Base-by-base conservation (phyloP, 441 rosid genomes). In the Brassica balearica region DNA sequence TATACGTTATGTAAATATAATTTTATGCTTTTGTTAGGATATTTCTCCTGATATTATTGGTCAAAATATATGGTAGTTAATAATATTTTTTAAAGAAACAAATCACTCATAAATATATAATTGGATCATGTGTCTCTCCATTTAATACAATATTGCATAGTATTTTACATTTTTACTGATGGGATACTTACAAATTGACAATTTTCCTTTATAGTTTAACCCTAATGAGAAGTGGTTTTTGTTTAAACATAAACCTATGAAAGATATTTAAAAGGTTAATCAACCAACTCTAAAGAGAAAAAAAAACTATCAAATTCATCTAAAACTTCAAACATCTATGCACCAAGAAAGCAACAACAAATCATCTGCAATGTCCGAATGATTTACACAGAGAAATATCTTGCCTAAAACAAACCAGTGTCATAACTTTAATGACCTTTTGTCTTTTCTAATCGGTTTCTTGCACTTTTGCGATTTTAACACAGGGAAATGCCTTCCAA, bases 351-450 rank as follows among this genome's bases (percentile, higher is more conserved):
- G 22, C 5, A 69, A 61, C 23, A 69, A 69, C 69, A 61, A 22
- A 46, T 68, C 46, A 58, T 55, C 55, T 48, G 55, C 55, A 12
- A n/a, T 51, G 71, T 43, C 53, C 2, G 27, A 72, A 29, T 62
- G 19, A 72, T 72, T n/a, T 77, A 59, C 17, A 64, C 0, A 23
- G 0, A 55, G 10, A 15, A 14, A 48, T 53, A 25, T 23, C 20
- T 38, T 65, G 53, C 62, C 81, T 65, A 12, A 71, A 69, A 77
- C 61, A 65, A 77, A 65, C 68, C 81, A 66, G 29, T 65, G 14
- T 11, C 73, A 59, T 58, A 14, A 59, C 68, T 71, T 71, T 59
- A 58, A 63, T 38, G 29, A 12, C 73, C 8, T 62, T 58, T 68
- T 3, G 29, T 15, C 68, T 61, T 65, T 25, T 72, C 69, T 60